Evolutionary conservation across 2,329 filamentous ascomycete species (phyloP).

Genomic region (Macroventuria anomochaeta): DNA sequence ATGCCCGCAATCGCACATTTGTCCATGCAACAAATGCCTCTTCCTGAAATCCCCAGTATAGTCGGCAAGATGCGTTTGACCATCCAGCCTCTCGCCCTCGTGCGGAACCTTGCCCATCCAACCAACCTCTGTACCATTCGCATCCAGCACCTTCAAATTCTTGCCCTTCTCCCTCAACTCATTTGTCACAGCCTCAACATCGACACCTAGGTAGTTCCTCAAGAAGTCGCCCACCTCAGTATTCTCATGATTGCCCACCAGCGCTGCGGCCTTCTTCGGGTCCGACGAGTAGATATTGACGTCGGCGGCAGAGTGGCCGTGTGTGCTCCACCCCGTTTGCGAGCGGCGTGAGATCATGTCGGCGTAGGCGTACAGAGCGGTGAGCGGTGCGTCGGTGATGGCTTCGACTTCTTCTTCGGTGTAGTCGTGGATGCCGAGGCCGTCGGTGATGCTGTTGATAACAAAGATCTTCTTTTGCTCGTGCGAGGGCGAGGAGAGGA

Average conservation of each 20-base stretch:
- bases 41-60: constrained; percentile 48
- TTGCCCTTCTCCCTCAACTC: constrained; percentile 69
- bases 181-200: constrained; percentile 78
- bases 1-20: constrained; percentile 41
- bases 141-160: constrained; percentile 38
- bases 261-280: constrained; percentile 63
- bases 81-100: constrained; percentile 53
- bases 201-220: constrained; percentile 76
- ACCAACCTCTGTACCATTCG: constrained; percentile 37
- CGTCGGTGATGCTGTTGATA: constrained; percentile 69
- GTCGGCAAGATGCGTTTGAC: constrained; percentile 53
- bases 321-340: constrained; percentile 91
- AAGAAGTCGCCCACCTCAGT: constrained; percentile 89
- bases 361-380: constrained; percentile 70
- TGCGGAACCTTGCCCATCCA: constrained; percentile 55
- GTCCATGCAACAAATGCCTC: constrained; percentile 37
- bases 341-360: constrained; percentile 87
- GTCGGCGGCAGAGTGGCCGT: constrained; percentile 87
- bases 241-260: constrained; percentile 92
- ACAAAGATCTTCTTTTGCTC: constrained; percentile 63
- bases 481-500: constrained; percentile 52
- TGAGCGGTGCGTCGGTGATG: constrained; percentile 65
- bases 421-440: constrained; percentile 79
- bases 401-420: constrained; percentile 71
- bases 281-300: constrained; percentile 95